Conservation (phyloP, 805 yeast genomes). For the Candida nanaspora region DNA sequence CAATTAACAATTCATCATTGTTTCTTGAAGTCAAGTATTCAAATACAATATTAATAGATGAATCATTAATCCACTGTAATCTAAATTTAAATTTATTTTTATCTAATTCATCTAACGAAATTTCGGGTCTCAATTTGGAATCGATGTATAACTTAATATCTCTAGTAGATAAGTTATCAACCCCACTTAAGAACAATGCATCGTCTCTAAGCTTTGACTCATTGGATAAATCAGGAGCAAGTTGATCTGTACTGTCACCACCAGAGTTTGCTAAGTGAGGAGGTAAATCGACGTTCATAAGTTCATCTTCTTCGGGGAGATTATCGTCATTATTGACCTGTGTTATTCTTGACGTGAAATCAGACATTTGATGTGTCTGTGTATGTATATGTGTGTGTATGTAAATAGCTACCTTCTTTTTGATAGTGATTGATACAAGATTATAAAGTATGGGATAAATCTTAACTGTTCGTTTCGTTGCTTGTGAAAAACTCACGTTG, state of each 20-base stretch:
- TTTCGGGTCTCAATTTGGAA: constrained; percentile 30
- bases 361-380: constrained; percentile 1
- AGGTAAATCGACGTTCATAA: neutral
- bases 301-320: neutral
- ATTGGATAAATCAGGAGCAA: constrained; percentile 1
- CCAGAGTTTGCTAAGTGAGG: neutral
- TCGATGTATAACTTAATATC: constrained; percentile 53
- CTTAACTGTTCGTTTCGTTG: no score
- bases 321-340: neutral
- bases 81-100: constrained; percentile 27
- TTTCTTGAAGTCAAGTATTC: constrained; percentile 11
- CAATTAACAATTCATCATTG: neutral
- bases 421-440: no score
- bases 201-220: constrained; percentile 32
- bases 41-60: constrained; percentile 49
- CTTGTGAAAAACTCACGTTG: no score
- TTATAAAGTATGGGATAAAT: no score
- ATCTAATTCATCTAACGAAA: constrained; percentile 21
- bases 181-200: constrained; percentile 49
- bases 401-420: no score
- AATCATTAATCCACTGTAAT: constrained; percentile 64
- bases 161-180: constrained; percentile 53
- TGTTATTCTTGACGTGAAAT: constrained; percentile 1
- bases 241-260: neutral
- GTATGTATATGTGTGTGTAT: no score